These are phyloP conservation scores for Solanum megistacrolobum DNA, from an alignment of 257 asterid genomes.

Conservation along the genomic window DNA sequence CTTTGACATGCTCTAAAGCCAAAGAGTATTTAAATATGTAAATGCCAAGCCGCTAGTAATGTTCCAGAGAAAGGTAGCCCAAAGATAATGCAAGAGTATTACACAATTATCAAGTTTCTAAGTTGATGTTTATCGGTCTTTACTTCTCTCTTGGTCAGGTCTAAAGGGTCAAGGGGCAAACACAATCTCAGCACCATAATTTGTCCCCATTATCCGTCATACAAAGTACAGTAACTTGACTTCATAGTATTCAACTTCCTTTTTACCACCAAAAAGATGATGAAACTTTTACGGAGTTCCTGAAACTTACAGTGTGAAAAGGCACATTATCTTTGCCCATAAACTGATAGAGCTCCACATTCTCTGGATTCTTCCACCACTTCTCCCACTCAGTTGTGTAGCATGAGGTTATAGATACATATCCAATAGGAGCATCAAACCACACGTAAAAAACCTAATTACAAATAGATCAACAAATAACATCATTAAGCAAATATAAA, in stretches of 20 bases:
- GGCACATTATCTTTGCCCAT: constrained; percentile 99
- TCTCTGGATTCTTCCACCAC: constrained; percentile 99
- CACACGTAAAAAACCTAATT: constrained; percentile 92
- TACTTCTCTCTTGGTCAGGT: not conserved
- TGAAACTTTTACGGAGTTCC: not conserved
- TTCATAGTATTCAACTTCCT: not conserved
- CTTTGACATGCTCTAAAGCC: not conserved
- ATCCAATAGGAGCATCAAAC: constrained; percentile 99
- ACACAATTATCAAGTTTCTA: not conserved
- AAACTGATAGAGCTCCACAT: constrained; percentile 94
- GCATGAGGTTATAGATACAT: constrained; percentile 86
- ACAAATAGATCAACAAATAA: not conserved
- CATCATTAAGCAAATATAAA: not conserved
- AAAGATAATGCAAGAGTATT: not conserved
- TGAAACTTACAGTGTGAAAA: constrained; percentile 78
- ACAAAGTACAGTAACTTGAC: not conserved
- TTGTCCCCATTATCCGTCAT: not conserved
- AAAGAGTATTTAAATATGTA: not conserved
- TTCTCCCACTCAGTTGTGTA: constrained; percentile 95
- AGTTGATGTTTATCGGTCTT: not conserved
- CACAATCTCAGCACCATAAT: not conserved
- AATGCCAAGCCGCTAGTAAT: not conserved
- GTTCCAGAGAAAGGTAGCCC: not conserved
- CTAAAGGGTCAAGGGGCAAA: not conserved
- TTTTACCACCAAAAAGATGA: not conserved